Evolutionary conservation across 306 rosid genomes (phyloP).

Genomic region (Sesbania bispinosa): DNA sequence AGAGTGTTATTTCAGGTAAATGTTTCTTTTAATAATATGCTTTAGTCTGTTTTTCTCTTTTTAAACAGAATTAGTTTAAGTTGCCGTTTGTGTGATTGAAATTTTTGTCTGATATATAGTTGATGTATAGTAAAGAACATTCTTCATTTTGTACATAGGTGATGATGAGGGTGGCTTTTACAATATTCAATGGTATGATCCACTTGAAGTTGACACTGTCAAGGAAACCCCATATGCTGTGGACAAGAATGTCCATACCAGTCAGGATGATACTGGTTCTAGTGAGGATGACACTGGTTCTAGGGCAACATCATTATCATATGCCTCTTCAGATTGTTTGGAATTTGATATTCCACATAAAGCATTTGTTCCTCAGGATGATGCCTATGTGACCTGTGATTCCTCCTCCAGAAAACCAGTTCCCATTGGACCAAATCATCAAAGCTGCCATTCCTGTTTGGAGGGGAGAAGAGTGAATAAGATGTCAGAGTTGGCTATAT

Average conservation of each 20-base stretch:
- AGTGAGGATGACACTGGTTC: slow-evolving; percentile 42
- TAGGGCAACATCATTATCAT: slow-evolving; percentile 25
- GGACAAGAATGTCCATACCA: slow-evolving; percentile 17
- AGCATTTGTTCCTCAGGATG: slow-evolving; percentile 32
- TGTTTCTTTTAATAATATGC: background rate
- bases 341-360: slow-evolving; percentile 34
- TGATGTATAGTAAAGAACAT: background rate
- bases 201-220: slow-evolving; percentile 24
- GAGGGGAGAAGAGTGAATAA: slow-evolving; percentile 18
- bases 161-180: slow-evolving; percentile 33
- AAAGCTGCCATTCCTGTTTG: slow-evolving; percentile 50
- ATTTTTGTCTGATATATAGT: background rate
- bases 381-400: slow-evolving; percentile 25
- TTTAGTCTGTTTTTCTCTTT: background rate
- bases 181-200: slow-evolving; percentile 47
- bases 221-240: slow-evolving; percentile 13
- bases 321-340: slow-evolving; percentile 32
- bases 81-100: background rate
- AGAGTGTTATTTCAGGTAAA: slow-evolving; percentile 38
- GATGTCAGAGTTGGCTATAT: background rate
- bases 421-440: slow-evolving; percentile 53
- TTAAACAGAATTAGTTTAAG: background rate
- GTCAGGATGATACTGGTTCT: slow-evolving; percentile 26
- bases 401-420: slow-evolving; percentile 38
- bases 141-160: slow-evolving; percentile 26